These are phyloP conservation scores for Coemansia sp. DNA, from an alignment of 192 early-diverging fungal genomes.

Conservation along the genomic window DNA sequence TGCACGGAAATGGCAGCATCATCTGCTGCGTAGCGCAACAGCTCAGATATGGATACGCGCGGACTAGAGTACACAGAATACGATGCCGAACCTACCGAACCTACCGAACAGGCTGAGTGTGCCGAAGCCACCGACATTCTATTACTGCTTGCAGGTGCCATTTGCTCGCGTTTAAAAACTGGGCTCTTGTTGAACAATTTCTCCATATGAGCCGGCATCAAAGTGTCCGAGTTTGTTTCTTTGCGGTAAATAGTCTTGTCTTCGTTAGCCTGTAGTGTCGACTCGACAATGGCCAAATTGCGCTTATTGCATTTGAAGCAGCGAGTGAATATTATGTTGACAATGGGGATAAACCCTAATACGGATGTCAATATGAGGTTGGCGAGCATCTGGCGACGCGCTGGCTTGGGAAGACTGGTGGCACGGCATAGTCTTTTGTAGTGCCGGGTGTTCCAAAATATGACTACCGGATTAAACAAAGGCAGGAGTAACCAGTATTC, in stretches of 20 bases:
- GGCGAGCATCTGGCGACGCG: constrained; percentile 19
- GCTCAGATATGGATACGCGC: constrained; percentile 21
- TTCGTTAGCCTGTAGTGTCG: constrained; percentile 33
- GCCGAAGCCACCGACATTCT: constrained; percentile 1
- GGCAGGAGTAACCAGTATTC: constrained; percentile 50
- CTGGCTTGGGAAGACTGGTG: constrained; percentile 8
- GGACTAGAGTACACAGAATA: constrained; percentile 38
- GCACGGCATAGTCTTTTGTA: constrained; percentile 22
- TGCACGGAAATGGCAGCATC: neutral
- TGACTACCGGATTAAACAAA: constrained; percentile 43
- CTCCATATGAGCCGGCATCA: constrained; percentile 10
- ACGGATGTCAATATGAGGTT: constrained; percentile 34
- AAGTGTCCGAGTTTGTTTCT: neutral
- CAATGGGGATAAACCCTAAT: constrained; percentile 39
- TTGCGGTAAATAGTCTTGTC: constrained; percentile 13
- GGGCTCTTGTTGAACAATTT: constrained; percentile 36
- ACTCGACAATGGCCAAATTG: constrained; percentile 38
- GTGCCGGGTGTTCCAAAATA: constrained; percentile 31
- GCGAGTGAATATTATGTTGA: constrained; percentile 41
- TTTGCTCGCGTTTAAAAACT: constrained; percentile 22
- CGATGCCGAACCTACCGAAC: constrained; percentile 5
- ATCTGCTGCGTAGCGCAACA: neutral
- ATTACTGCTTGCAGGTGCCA: neutral
- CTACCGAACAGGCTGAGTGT: constrained; percentile 1
- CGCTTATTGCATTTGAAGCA: constrained; percentile 51